Percentiles rank a stretch among this genome's conserved stretches.
Evolutionary conservation across 768 basidiomycete species (phyloP).

Genomic region (Auricularia heimuer): DNA sequence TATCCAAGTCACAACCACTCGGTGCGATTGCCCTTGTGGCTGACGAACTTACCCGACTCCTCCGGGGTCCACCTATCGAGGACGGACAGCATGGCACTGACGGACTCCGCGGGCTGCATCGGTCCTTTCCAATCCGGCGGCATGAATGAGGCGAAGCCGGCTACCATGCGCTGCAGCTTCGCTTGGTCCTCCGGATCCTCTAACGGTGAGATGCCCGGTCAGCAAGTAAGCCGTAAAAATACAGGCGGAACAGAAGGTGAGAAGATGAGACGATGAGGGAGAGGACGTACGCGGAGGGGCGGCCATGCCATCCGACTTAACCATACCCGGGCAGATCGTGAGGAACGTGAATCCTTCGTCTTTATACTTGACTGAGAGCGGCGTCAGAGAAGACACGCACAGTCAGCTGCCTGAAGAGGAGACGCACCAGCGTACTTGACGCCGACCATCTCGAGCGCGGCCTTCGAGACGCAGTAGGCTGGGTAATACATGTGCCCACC

Average conservation of each 20-base stretch:
- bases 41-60: slow-evolving; percentile 16
- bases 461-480: slow-evolving; percentile 6
- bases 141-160: slow-evolving; percentile 4
- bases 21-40: slow-evolving; percentile 7
- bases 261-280: too few relatives aligned
- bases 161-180: slow-evolving; percentile 7
- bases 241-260: too few relatives aligned
- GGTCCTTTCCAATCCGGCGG: slow-evolving; percentile 13
- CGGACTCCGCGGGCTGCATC: slow-evolving; percentile 12
- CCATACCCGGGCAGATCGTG: slow-evolving; percentile 3
- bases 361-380: slow-evolving; percentile 1
- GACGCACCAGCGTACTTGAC: slow-evolving; percentile 7
- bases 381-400: too few relatives aligned
- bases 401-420: not conserved
- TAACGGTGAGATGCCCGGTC: too few relatives aligned
- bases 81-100: slow-evolving; percentile 13
- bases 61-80: slow-evolving; percentile 10
- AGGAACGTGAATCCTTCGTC: slow-evolving; percentile 8
- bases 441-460: slow-evolving; percentile 3
- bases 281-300: slow-evolving; percentile 5
- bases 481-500: not conserved
- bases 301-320: not conserved
- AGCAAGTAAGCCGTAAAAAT: too few relatives aligned
- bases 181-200: slow-evolving; percentile 3
- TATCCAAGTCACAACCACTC: too few relatives aligned